These are phyloP conservation scores for Leccinum fallax DNA, from an alignment of 1,284 basidiomycete species.

Conservation along the genomic window DNA sequence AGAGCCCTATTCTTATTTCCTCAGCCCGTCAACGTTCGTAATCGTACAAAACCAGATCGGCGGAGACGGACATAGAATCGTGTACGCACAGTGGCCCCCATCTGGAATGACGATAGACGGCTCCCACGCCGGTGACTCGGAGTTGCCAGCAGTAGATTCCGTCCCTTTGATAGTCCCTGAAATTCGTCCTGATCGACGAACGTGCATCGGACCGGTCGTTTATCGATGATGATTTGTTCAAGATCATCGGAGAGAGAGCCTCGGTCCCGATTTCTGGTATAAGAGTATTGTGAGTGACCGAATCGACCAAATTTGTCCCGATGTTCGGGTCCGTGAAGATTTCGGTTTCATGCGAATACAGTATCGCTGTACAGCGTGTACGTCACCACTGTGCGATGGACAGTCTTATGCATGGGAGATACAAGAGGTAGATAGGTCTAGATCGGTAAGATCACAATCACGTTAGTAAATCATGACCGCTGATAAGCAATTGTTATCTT, in stretches of 20 bases:
- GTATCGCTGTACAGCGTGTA: background rate
- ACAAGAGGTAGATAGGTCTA: background rate
- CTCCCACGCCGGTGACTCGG: slow-evolving; percentile 3
- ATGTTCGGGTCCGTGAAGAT: background rate
- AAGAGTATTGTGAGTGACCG: slow-evolving; percentile 10
- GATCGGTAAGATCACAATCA: background rate
- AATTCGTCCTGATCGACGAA: background rate
- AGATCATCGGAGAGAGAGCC: slow-evolving; percentile 10
- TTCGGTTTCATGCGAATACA: background rate
- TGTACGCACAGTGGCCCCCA: background rate
- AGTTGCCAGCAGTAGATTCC: background rate
- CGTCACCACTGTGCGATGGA: background rate
- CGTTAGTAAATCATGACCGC: background rate
- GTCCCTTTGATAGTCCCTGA: background rate
- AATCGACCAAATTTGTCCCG: background rate
- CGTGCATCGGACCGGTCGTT: background rate
- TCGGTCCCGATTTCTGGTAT: slow-evolving; percentile 7
- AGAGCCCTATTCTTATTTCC: slow-evolving; percentile 10
- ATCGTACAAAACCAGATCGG: background rate
- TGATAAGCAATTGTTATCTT: background rate
- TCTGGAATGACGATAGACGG: background rate
- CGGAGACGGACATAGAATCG: background rate
- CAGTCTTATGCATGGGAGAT: background rate
- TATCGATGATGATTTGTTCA: slow-evolving; percentile 1
- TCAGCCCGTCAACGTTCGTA: slow-evolving; percentile 10